Evolutionary conservation across 164 flowering plant species (phyloP).

Genomic region (Annona squamosa): DNA sequence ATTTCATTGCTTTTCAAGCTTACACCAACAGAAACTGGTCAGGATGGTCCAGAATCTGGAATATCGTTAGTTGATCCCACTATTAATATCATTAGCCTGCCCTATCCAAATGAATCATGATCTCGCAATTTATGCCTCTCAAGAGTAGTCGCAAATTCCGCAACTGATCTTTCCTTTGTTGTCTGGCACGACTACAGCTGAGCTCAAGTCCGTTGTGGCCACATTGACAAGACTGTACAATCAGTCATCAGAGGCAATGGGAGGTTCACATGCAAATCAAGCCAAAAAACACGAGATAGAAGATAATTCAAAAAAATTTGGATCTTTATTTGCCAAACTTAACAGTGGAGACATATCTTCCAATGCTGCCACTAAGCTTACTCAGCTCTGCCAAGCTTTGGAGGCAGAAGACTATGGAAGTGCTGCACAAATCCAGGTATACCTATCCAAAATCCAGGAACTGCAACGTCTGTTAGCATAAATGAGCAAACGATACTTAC

Average conservation of each 20-base stretch:
- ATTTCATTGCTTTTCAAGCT: too few relatives aligned
- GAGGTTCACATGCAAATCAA: conserved; percentile 79
- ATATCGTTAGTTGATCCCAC: too few relatives aligned
- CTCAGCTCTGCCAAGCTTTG: conserved; percentile 81
- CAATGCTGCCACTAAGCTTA: conserved; percentile 82
- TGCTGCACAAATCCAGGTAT: conserved; percentile 87
- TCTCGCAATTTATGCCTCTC: too few relatives aligned
- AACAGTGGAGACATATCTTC: conserved; percentile 82
- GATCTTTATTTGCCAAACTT: conserved; percentile 84
- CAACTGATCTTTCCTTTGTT: neutral
- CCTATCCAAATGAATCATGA: too few relatives aligned
- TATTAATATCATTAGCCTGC: too few relatives aligned
- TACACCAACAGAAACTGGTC: too few relatives aligned
- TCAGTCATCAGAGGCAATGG: conserved; percentile 85
- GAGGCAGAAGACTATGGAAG: conserved; percentile 65
- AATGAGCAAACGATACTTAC: neutral
- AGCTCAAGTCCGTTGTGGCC: conserved; percentile 65
- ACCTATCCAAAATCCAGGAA: neutral
- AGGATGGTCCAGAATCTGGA: too few relatives aligned
- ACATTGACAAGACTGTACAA: conserved; percentile 79
- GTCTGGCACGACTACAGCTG: conserved; percentile 36
- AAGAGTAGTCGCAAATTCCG: neutral
- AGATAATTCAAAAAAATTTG: conserved; percentile 87
- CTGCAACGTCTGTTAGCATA: neutral
- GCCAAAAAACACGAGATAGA: conserved; percentile 91